phyloP scores from a whole-genome alignment of 441 rosid genomes.

The Cnidoscolus chayamansa region DNA sequence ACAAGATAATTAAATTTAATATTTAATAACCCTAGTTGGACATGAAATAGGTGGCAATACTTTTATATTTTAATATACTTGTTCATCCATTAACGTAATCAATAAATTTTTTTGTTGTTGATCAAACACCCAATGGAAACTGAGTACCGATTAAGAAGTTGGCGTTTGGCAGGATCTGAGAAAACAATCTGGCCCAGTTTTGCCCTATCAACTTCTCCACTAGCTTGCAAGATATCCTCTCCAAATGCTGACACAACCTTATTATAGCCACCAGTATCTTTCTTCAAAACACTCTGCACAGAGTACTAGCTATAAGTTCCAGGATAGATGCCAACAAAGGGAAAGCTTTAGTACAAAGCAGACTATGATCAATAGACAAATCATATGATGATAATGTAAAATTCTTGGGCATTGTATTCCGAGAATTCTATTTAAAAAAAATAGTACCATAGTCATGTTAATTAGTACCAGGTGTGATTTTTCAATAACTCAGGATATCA shows the following conservation, averaged over 20 bases:
- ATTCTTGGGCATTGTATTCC: too few relatives aligned
- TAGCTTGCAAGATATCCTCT: conserved; percentile 53
- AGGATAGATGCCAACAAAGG: conserved; percentile 16
- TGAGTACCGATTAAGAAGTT: conserved; percentile 60
- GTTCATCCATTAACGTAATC: not conserved
- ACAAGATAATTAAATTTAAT: not conserved
- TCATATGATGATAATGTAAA: too few relatives aligned
- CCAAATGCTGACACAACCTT: conserved; percentile 72
- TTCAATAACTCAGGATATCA: too few relatives aligned
- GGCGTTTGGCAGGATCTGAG: conserved; percentile 65
- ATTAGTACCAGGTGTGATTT: too few relatives aligned
- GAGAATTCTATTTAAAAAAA: too few relatives aligned
- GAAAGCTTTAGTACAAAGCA: not conserved
- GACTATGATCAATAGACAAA: not conserved
- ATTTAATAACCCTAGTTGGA: not conserved
- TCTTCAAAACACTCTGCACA: conserved; percentile 65
- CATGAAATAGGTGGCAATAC: not conserved
- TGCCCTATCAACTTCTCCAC: conserved; percentile 64
- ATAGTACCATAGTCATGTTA: too few relatives aligned
- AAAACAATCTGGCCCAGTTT: conserved; percentile 76
- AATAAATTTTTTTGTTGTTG: not conserved
- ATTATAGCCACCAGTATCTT: conserved; percentile 66
- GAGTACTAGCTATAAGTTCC: not conserved
- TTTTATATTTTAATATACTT: not conserved
- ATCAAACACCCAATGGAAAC: not conserved